These are phyloP conservation scores for Neurospora sp. DNA, from an alignment of 495 filamentous ascomycete genomes.

Conservation along the genomic window DNA sequence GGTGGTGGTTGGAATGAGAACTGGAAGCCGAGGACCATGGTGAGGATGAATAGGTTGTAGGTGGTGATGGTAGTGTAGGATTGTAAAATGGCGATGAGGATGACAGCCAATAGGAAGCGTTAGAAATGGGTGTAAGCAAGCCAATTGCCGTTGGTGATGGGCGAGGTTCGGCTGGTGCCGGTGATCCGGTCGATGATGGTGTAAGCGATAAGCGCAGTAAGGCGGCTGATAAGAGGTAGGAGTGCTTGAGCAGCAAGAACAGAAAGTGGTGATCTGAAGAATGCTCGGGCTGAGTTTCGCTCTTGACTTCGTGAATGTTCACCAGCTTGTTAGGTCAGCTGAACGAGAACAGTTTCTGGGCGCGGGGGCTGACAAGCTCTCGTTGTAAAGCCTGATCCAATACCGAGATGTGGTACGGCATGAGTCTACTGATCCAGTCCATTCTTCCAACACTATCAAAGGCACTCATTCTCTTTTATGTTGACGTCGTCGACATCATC, in stretches of 20 bases:
- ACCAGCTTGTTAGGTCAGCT: too few species aligned
- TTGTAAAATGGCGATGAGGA: not conserved
- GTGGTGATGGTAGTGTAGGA: not conserved
- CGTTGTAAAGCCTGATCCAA: not conserved
- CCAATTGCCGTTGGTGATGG: not conserved
- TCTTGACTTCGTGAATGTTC: too few species aligned
- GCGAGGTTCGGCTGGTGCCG: not conserved
- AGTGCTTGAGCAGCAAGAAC: not conserved
- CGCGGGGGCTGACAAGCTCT: not conserved
- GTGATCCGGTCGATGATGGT: not conserved
- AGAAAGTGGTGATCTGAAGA: not conserved
- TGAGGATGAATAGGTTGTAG: not conserved
- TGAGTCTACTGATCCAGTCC: not conserved
- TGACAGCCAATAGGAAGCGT: not conserved
- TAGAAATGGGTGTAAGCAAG: not conserved
- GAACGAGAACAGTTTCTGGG: not conserved
- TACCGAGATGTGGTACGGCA: not conserved
- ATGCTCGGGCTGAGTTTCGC: not conserved
- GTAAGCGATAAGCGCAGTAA: not conserved
- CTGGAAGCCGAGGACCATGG: conserved; percentile 36
- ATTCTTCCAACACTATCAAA: not conserved
- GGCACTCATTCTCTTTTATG: not conserved
- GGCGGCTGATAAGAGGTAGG: not conserved
- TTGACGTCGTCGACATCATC: not conserved
- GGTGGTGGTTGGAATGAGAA: conserved; percentile 39